Evolutionary conservation across 176 grass and related monocot species (phyloP), one percentile per base, ranked within the genome.

Genomic region (Raddia guianensis): DNA sequence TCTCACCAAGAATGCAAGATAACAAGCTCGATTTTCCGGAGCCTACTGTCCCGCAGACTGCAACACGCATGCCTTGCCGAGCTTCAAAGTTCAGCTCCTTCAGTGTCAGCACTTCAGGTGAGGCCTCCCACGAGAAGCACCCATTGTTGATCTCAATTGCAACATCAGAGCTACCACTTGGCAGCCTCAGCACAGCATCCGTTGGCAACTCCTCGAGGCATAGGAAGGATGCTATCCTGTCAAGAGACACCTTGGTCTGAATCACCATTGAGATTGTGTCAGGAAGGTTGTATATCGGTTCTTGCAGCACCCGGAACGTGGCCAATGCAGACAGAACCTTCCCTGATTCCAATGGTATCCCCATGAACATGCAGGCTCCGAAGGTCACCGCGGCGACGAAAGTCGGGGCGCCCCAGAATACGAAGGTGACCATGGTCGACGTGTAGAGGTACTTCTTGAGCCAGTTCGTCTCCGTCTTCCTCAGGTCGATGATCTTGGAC

Each of bases 361-460:
- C 80, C 51, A 87, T 77, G 18, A 87, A 18, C 80, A 83, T 73
- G 66, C 86, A 87, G 18, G 85, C 68, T 21, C 89, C 87, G 42
- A 97, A 97, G 20, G 87, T 97, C 45, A 92, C 82, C 49, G 86
- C 91, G 2, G 89, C 91, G 19, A 94, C 89, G 56, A 97, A 94
- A 65, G 91, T 94, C 0, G 89, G 89, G 2, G 89, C 74, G 5
- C 80, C 84, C 86, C 79, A 84, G 73, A 94, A 90, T 61, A 92
- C 62, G 32, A 90, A 83, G 8, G 66, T 88, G 9, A 77, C 75
- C 50, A 85, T 62, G 6, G 82, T 75, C 12, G 71, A 68, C 0
- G 82, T 80, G 72, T 97, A 97, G 5, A 90, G 70, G 45, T 86
- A 82, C 61, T 90, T 97, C 70, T 88, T 91, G 43, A 94, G 72